Conservation (phyloP, 2,329 filamentous ascomycete species). For the Aspergillus amoenus region DNA sequence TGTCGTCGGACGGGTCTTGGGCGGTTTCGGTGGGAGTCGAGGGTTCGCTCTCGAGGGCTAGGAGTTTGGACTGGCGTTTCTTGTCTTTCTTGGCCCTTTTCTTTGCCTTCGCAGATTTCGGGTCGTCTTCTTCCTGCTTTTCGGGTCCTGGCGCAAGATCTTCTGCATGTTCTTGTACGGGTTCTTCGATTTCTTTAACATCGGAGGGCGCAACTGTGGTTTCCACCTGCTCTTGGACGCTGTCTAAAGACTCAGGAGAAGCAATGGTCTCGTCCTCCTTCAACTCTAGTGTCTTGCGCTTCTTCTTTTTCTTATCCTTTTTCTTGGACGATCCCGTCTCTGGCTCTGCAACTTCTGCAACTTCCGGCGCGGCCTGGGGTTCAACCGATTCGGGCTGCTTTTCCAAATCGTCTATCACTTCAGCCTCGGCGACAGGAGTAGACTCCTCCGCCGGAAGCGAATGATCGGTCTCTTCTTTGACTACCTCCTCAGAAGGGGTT, state of each 20-base stretch:
- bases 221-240: background rate
- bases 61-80: constrained; percentile 34
- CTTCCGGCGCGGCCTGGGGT: background rate
- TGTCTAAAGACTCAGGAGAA: constrained; percentile 12
- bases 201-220: background rate
- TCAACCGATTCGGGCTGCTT: background rate
- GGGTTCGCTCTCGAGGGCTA: constrained; percentile 21
- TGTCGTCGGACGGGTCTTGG: constrained; percentile 11
- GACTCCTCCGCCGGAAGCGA: background rate
- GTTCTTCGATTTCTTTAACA: background rate
- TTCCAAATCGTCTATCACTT: background rate
- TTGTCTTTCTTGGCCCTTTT: constrained; percentile 49
- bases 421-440: background rate
- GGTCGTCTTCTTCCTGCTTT: constrained; percentile 21
- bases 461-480: background rate
- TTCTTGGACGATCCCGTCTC: constrained; percentile 19
- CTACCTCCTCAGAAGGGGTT: background rate
- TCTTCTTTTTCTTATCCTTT: constrained; percentile 41
- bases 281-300: constrained; percentile 22
- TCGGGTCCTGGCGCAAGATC: constrained; percentile 6
- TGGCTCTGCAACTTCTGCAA: constrained; percentile 10
- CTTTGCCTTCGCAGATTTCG: constrained; percentile 38
- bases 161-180: background rate
- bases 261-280: constrained; percentile 19
- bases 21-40: background rate